Percentiles rank a stretch among this genome's conserved stretches.
Evolutionary conservation across 2,329 filamentous ascomycete species (phyloP).

Genomic region (Davidsoniella australis): DNA sequence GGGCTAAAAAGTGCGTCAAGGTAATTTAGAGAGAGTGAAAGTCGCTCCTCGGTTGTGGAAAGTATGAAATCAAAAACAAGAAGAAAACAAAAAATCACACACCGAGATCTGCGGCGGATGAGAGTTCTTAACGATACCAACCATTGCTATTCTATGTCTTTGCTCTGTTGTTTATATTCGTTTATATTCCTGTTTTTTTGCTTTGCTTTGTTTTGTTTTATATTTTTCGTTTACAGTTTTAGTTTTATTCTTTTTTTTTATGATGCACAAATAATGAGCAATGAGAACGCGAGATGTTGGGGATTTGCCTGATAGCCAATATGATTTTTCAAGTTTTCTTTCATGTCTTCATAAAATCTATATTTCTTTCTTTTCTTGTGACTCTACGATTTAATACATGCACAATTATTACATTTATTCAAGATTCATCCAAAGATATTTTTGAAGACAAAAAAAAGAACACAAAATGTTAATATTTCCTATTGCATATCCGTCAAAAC

Average conservation of each 20-base stretch:
- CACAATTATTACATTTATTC: too few relatives aligned
- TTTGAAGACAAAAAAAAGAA: too few relatives aligned
- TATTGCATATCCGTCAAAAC: too few relatives aligned
- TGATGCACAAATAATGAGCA: neutral
- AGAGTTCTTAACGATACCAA: neutral
- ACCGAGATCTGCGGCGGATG: neutral
- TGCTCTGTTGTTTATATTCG: neutral
- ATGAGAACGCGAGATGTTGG: neutral
- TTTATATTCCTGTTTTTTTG: neutral
- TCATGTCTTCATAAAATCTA: neutral
- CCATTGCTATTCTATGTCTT: neutral
- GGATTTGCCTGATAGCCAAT: neutral
- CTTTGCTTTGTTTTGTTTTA: neutral
- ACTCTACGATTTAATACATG: too few relatives aligned
- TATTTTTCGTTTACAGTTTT: neutral
- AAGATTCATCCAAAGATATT: too few relatives aligned
- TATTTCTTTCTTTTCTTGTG: too few relatives aligned
- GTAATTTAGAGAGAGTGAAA: neutral
- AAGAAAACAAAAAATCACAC: neutral
- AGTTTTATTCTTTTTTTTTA: neutral
- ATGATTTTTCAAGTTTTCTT: neutral
- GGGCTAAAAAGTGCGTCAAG: slow-evolving; percentile 14
- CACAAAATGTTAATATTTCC: too few relatives aligned
- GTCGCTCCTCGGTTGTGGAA: slow-evolving; percentile 11
- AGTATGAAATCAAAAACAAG: neutral